These are phyloP conservation scores for Acorus gramineus DNA, from an alignment of 106 monocot genomes.

Conservation along the genomic window DNA sequence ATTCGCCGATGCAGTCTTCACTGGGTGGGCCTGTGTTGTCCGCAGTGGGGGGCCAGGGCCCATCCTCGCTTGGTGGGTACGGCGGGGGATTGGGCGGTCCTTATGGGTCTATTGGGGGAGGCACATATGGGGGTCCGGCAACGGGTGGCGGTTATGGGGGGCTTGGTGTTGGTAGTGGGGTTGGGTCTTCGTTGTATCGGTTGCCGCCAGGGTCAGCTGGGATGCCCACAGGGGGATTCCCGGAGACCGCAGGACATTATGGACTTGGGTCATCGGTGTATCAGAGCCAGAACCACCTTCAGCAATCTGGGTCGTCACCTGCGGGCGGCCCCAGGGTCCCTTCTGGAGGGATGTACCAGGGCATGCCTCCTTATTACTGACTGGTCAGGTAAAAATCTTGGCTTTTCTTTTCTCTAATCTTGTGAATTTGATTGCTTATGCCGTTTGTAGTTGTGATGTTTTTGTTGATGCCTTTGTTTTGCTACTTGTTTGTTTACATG, in stretches of 20 bases:
- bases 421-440: slow-evolving; percentile 3
- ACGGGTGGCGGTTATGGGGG: slow-evolving; percentile 24
- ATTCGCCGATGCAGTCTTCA: slow-evolving; percentile 11
- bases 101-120: slow-evolving; percentile 15
- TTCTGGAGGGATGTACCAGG: slow-evolving; percentile 31
- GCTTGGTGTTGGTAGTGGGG: not conserved
- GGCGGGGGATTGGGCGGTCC: slow-evolving; percentile 21
- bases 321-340: slow-evolving; percentile 16
- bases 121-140: slow-evolving; percentile 17
- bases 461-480: not conserved
- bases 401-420: slow-evolving; percentile 20
- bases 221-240: slow-evolving; percentile 26
- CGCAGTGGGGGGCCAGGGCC: slow-evolving; percentile 16
- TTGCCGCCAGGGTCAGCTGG: slow-evolving; percentile 23
- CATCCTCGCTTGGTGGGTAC: slow-evolving; percentile 10
- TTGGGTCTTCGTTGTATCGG: slow-evolving; percentile 29
- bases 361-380: slow-evolving; percentile 35
- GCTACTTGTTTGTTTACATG: no score
- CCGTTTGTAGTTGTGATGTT: not conserved
- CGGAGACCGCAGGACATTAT: slow-evolving; percentile 31
- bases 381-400: no score
- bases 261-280: slow-evolving; percentile 21
- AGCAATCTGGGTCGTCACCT: slow-evolving; percentile 27
- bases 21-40: slow-evolving; percentile 10
- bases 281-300: slow-evolving; percentile 20